These are phyloP conservation scores for Fusarium nematophilum DNA, from an alignment of 2,329 filamentous ascomycete species.

Conservation along the genomic window DNA sequence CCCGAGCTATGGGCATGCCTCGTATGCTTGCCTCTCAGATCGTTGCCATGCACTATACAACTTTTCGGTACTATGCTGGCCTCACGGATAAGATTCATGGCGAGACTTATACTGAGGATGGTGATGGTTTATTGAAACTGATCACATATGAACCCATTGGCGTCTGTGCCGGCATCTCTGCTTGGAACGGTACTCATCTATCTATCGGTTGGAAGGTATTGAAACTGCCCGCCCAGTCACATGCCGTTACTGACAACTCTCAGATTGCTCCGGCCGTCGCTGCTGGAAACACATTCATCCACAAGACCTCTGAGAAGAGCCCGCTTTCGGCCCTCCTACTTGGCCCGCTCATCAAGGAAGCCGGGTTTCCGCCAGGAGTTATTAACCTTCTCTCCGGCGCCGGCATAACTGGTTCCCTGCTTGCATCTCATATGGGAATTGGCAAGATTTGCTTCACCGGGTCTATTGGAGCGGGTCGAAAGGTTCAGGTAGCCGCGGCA, in stretches of 20 bases:
- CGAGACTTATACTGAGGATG: neutral
- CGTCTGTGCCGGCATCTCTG: too few relatives aligned
- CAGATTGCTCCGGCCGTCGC: too few relatives aligned
- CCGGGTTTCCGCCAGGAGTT: neutral
- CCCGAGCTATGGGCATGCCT: neutral
- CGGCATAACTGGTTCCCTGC: neutral
- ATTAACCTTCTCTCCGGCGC: neutral
- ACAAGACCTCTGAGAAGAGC: too few relatives aligned
- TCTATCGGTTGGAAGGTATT: too few relatives aligned
- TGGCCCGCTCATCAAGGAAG: neutral
- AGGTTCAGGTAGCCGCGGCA: slow-evolving; percentile 65
- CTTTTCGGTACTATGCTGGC: slow-evolving; percentile 5
- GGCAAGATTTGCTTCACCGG: slow-evolving; percentile 76
- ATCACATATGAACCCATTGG: too few relatives aligned
- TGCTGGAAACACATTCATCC: too few relatives aligned
- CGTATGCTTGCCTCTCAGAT: too few relatives aligned
- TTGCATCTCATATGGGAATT: neutral
- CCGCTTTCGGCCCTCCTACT: neutral
- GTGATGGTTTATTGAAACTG: too few relatives aligned
- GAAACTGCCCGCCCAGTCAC: too few relatives aligned
- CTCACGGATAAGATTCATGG: neutral
- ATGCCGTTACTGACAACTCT: too few relatives aligned
- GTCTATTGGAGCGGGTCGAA: slow-evolving; percentile 72
- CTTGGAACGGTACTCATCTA: too few relatives aligned
- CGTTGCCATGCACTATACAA: too few relatives aligned